phyloP scores from a whole-genome alignment of 495 filamentous ascomycete species.

The Bathelium albidoporum region DNA sequence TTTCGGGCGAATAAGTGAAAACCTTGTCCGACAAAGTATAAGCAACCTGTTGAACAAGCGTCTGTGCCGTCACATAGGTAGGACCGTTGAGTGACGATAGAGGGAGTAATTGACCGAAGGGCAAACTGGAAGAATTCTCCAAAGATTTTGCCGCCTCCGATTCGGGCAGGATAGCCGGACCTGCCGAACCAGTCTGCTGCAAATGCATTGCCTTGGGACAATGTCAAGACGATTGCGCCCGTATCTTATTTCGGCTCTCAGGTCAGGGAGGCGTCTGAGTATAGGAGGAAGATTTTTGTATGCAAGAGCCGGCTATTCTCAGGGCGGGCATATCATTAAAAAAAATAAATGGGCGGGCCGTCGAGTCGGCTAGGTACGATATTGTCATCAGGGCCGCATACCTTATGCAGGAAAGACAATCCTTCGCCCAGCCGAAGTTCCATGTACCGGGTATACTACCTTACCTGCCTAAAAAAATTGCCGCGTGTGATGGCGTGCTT shows the following conservation, averaged over 20 bases:
- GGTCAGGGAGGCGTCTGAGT: not conserved
- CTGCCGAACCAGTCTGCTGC: constrained; percentile 20
- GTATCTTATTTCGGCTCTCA: not conserved
- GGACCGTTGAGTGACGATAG: constrained; percentile 69
- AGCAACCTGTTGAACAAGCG: constrained; percentile 88
- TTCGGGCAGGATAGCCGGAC: constrained; percentile 15
- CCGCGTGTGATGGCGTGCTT: not conserved
- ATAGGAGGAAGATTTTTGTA: not conserved
- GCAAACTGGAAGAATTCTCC: constrained; percentile 44
- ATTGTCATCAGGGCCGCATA: no score
- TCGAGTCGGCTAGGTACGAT: no score
- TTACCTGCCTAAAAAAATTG: no score
- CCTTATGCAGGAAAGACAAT: not conserved
- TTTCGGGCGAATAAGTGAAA: constrained; percentile 90
- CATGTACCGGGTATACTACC: not conserved
- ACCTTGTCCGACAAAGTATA: constrained; percentile 90
- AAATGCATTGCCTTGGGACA: constrained; percentile 15
- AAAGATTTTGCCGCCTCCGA: constrained; percentile 18
- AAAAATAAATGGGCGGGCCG: not conserved
- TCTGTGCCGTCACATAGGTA: constrained; percentile 83
- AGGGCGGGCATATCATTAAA: not conserved
- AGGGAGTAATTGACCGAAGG: constrained; percentile 49
- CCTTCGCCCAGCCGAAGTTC: not conserved
- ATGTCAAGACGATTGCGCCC: not conserved
- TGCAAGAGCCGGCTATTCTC: not conserved